These are phyloP conservation scores for Fusarium nanum DNA, from an alignment of 2,329 filamentous ascomycete genomes.

Conservation along the genomic window DNA sequence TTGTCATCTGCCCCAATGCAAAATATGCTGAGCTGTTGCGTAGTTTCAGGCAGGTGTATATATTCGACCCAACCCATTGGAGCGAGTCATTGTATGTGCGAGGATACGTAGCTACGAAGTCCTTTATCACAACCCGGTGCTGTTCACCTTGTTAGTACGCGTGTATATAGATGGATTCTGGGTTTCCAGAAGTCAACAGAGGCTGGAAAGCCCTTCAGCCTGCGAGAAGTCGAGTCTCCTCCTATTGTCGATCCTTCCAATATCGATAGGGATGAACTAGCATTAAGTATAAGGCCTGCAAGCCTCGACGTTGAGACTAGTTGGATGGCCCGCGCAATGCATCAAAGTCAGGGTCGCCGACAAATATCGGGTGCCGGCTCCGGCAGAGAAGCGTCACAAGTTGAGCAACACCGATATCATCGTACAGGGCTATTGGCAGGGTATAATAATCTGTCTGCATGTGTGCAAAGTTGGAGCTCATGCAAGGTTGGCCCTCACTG, in stretches of 20 bases:
- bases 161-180: constrained; percentile 5
- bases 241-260: constrained; percentile 17
- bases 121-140: background rate
- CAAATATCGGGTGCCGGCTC: constrained; percentile 16
- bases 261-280: constrained; percentile 27
- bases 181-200: constrained; percentile 16
- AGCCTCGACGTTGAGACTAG: constrained; percentile 5
- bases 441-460: constrained; percentile 30
- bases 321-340: background rate
- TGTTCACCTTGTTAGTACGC: background rate
- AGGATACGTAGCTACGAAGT: background rate
- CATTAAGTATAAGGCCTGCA: constrained; percentile 7
- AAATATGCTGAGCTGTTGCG: background rate
- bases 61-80: background rate
- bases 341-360: constrained; percentile 4
- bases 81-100: background rate
- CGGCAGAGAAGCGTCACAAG: constrained; percentile 6
- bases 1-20: constrained; percentile 27
- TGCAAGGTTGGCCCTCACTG: constrained; percentile 6
- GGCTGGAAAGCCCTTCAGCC: constrained; percentile 22
- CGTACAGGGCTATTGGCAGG: constrained; percentile 25
- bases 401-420: constrained; percentile 38
- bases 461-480: constrained; percentile 12
- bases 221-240: constrained; percentile 19
- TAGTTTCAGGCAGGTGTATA: background rate